A percentile compares a stretch with the other conserved stretches of the same genome.
Evolutionary conservation across 2,329 filamentous ascomycete species (phyloP).

Genomic region (Fusarium sp.): DNA sequence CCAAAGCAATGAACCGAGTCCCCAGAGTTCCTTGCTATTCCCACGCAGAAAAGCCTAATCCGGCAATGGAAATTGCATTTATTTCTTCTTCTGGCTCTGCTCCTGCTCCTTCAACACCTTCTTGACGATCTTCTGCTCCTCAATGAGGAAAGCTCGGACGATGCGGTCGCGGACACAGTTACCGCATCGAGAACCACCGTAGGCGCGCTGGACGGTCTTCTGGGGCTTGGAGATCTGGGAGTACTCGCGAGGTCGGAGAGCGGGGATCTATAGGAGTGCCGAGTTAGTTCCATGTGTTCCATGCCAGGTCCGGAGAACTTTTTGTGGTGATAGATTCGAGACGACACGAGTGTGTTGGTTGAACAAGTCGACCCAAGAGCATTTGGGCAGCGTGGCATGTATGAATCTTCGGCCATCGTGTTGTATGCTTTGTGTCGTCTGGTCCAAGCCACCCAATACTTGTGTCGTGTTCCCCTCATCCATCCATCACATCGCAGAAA

Average conservation of each 20-base stretch:
- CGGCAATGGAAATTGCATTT: slow-evolving; percentile 62
- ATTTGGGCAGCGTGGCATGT: neutral
- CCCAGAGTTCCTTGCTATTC: slow-evolving; percentile 55
- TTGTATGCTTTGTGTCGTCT: slow-evolving; percentile 5
- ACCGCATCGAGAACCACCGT: slow-evolving; percentile 98
- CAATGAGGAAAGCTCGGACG: slow-evolving; percentile 98
- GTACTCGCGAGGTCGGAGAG: slow-evolving; percentile 98
- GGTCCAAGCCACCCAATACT: slow-evolving; percentile 13
- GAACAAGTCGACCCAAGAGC: neutral
- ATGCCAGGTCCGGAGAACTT: neutral
- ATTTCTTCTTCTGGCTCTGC: slow-evolving; percentile 78
- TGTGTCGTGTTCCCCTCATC: slow-evolving; percentile 27
- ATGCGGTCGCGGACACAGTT: slow-evolving; percentile 99
- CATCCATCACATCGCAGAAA: slow-evolving; percentile 34
- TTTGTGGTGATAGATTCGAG: slow-evolving; percentile 24
- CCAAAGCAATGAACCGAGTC: slow-evolving; percentile 67
- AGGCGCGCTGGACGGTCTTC: slow-evolving; percentile 99
- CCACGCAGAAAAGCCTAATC: slow-evolving; percentile 54
- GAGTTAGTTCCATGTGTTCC: slow-evolving; percentile 37
- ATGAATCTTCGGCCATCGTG: neutral
- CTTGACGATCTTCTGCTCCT: slow-evolving; percentile 99
- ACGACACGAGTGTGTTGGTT: slow-evolving; percentile 6
- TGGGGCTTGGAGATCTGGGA: slow-evolving; percentile 96
- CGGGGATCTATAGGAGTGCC: slow-evolving; percentile 77
- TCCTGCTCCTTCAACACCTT: slow-evolving; percentile 99